Evolutionary conservation across 208 protist species (phyloP).

Genomic region (Trypanosoma cruzi): DNA sequence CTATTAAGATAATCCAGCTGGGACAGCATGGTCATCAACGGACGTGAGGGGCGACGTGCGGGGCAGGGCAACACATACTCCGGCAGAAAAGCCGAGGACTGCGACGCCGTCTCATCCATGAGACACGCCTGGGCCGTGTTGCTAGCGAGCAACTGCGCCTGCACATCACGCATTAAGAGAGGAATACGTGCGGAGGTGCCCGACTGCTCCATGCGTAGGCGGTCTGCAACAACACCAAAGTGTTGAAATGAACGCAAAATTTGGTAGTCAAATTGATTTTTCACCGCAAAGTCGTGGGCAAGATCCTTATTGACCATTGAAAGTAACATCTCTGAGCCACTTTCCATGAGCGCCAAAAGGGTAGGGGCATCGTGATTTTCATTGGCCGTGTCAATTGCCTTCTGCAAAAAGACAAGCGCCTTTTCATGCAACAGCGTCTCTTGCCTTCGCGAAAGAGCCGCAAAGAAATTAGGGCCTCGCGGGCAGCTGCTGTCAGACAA

Average conservation of each 20-base stretch:
- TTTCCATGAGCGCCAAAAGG: conserved; percentile 61
- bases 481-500: conserved; percentile 21
- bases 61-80: not conserved
- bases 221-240: conserved; percentile 39
- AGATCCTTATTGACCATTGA: conserved; percentile 40
- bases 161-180: conserved; percentile 14
- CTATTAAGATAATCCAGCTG: conserved; percentile 47
- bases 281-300: conserved; percentile 42
- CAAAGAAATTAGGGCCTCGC: conserved; percentile 81
- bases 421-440: conserved; percentile 35
- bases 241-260: conserved; percentile 44
- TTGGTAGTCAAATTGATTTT: conserved; percentile 40
- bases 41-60: conserved; percentile 12
- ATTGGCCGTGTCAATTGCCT: conserved; percentile 38
- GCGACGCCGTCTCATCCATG: conserved; percentile 4
- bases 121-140: conserved; percentile 21
- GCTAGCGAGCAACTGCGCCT: conserved; percentile 25
- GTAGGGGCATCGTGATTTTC: conserved; percentile 21
- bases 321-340: conserved; percentile 66
- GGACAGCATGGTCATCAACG: conserved; percentile 66
- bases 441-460: conserved; percentile 57
- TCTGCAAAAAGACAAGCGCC: conserved; percentile 41
- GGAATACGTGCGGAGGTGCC: conserved; percentile 15
- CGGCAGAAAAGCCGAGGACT: conserved; percentile 3
- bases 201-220: conserved; percentile 27